Evolutionary conservation across 1,139 yeast species (phyloP), one percentile per base, ranked within the genome.

Genomic region (Sporopachydermia cereana): DNA sequence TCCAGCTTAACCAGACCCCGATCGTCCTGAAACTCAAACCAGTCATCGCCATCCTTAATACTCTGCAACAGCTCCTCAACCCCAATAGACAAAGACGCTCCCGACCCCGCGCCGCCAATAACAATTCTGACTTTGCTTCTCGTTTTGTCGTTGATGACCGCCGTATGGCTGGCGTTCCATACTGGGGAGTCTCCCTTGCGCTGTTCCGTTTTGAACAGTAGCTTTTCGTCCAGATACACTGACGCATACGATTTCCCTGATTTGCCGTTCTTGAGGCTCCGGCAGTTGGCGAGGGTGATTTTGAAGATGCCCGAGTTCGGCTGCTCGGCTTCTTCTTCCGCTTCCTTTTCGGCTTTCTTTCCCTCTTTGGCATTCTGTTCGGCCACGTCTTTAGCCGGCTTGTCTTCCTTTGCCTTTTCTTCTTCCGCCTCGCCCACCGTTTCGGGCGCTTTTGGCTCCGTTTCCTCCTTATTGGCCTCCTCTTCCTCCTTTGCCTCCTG

Each of bases 291-390:
- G 9, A 34, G 22, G 18, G 12, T 14, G n/a, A 34, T 7, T n/a
- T 34, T 34, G 39, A 16, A 34, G n/a, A 34, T 34, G 17, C 39
- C 39, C 12, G 39, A 34, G 5, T 25, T 25, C 29, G 39, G 39
- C n/a, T 12, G 17, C 9, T 5, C 39, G n/a, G 22, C 22, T 34
- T 34, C 39, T n/a, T 5, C 39, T 34, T 12, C 22, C 5, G 18
- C 22, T 20, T 34, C 39, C 9, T 5, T 21, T 34, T 34, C 39
- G 7, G 9, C n/a, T n/a, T 34, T 34, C 12, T 12, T n/a, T 12
- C n/a, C 30, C 18, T 16, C 18, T 16, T 16, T 20, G 9, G 5
- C 39, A 9, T 5, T 20, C 39, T 34, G 22, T 12, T 12, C n/a
- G 12, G 30, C 30, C 30, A 12, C 34, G n/a, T 30, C 42, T 16